Conservation (phyloP, 225 moss, liverwort and hornwort species). For the Pseudoscleropodium purum region DNA sequence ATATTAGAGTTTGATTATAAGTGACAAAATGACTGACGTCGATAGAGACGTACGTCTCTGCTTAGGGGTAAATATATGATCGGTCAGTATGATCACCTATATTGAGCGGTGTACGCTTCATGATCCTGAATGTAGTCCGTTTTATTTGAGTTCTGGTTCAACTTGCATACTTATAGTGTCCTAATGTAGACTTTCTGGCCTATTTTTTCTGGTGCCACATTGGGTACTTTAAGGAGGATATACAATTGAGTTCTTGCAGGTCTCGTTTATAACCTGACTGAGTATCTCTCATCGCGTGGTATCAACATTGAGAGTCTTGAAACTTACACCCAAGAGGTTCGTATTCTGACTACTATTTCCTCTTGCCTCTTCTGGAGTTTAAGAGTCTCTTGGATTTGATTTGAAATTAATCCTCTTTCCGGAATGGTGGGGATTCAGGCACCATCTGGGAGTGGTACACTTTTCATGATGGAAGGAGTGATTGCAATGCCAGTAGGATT, state of each 20-base stretch:
- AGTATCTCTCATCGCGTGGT: constrained; percentile 33
- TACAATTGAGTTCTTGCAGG: constrained; percentile 22
- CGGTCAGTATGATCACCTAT: constrained; percentile 13
- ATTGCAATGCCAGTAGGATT: constrained; percentile 33
- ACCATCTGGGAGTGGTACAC: not conserved
- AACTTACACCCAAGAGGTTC: constrained; percentile 43
- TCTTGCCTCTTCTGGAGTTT: not conserved
- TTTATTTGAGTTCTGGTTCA: not conserved
- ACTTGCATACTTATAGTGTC: not conserved
- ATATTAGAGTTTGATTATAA: not conserved
- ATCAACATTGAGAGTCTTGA: constrained; percentile 51
- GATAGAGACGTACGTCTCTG: not conserved
- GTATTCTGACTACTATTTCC: not conserved
- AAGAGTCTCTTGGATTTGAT: not conserved
- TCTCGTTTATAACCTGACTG: constrained; percentile 46
- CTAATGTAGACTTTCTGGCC: not conserved
- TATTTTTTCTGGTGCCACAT: not conserved
- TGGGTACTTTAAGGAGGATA: not conserved
- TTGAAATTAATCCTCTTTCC: not conserved
- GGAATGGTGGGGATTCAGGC: constrained; percentile 12
- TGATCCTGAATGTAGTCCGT: not conserved
- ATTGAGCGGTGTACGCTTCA: not conserved
- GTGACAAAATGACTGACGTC: not conserved
- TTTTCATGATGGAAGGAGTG: constrained; percentile 38
- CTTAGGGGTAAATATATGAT: not conserved